phyloP scores from a whole-genome alignment of 352 stramenopile species.

The Hyaloperonospora brassicae region DNA sequence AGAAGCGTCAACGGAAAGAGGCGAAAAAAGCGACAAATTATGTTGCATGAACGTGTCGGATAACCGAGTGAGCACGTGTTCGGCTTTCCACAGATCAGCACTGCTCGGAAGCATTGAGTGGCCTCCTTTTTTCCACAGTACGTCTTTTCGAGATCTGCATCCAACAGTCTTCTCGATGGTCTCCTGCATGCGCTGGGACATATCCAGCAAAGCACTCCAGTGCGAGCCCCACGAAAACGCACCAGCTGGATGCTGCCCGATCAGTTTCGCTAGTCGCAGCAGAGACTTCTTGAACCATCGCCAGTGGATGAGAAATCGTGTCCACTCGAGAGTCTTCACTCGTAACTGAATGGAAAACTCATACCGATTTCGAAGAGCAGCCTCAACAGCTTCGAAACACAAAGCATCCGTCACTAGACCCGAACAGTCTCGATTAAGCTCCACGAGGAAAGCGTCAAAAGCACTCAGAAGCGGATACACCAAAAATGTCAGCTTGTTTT shows the following conservation, averaged over 20 bases:
- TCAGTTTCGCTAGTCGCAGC: slow-evolving; percentile 20
- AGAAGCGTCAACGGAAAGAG: slow-evolving; percentile 12
- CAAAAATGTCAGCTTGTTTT: slow-evolving; percentile 69
- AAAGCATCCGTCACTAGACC: slow-evolving; percentile 3
- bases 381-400: slow-evolving; percentile 29
- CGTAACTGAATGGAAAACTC: slow-evolving; percentile 76
- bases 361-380: slow-evolving; percentile 48
- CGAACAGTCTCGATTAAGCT: slow-evolving; percentile 14
- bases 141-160: slow-evolving; percentile 56
- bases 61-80: slow-evolving; percentile 56
- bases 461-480: slow-evolving; percentile 58
- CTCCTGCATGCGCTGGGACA: slow-evolving; percentile 61
- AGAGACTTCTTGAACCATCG: slow-evolving; percentile 69
- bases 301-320: slow-evolving; percentile 79
- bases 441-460: slow-evolving; percentile 44
- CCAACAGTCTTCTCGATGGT: slow-evolving; percentile 68
- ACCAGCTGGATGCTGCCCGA: slow-evolving; percentile 9
- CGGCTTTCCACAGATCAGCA: slow-evolving; percentile 56
- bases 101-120: slow-evolving; percentile 70
- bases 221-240: slow-evolving; percentile 16
- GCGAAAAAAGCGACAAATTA: slow-evolving; percentile 27
- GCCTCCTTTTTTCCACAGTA: slow-evolving; percentile 90
- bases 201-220: slow-evolving; percentile 53
- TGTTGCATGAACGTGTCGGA: slow-evolving; percentile 55
- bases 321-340: slow-evolving; percentile 53